Evolutionary conservation across 1,284 basidiomycete genomes (phyloP), one percentile per base, ranked within the genome.

Genomic region (Dichomitus squalens): DNA sequence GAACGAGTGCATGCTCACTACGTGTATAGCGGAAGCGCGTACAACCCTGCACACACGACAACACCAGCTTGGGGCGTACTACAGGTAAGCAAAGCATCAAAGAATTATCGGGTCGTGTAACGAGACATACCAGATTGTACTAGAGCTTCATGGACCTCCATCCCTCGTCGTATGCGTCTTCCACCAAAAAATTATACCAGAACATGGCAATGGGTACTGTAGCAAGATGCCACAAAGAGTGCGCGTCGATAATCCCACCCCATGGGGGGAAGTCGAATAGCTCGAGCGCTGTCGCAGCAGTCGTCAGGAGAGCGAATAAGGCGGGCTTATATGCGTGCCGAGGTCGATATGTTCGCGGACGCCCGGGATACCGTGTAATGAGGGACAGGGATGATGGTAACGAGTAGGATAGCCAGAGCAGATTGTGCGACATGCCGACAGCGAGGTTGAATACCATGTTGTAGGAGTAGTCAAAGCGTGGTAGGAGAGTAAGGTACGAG

Each of bases 401-500:
- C 4, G 86, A 81, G 76, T 88, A 98, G 16, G 84, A 59, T 29
- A 90, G 68, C 97, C 96, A 99, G n/a, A 98, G 71, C 5, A 85
- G 33, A 67, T 96, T 96, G 73, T 97, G 94, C 1, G 74, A 79
- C 74, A 80, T 75, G 34, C 94, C 96, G 54, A 98, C 69, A 49
- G 77, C 67, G 64, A 96, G 76, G 72, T 95, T 95, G 77, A 94
- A 94, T 0, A 81, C 70, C 76, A 98, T 94, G 79, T 99, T 98
- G 78, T 98, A 99, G 7, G 88, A 79, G 73, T 99, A 99, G 73
- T 98, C 93, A 76, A 98, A 98, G 27, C 90, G 86, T 34, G 87
- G 87, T 25, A 88, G 80, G 33, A 88, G 72, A 46, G 82, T 83
- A 52, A 97, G 81, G 73, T 95, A 95, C n/a, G 86, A 79, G 54